Conservation (phyloP, 805 yeast species). For the Starmerella powellii region DNA sequence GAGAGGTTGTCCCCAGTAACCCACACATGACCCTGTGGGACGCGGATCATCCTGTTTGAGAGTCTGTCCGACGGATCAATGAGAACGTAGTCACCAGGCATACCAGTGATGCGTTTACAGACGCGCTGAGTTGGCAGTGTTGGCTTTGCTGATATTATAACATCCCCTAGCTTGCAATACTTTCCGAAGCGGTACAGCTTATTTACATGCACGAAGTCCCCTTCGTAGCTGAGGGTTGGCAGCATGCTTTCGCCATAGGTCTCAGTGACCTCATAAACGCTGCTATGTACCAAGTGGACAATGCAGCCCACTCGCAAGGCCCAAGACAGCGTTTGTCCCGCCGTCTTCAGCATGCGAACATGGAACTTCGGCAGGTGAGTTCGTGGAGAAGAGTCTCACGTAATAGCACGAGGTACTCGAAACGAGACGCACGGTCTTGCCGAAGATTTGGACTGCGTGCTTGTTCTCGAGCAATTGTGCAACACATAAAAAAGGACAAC, state of each 20-base stretch:
- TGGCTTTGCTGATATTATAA: constrained; percentile 80
- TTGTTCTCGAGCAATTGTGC: too few species aligned
- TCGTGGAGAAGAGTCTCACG: neutral
- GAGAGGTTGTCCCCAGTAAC: constrained; percentile 89
- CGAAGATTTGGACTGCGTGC: too few species aligned
- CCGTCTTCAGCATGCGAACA: constrained; percentile 6
- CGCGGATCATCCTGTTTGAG: constrained; percentile 46
- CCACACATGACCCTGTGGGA: constrained; percentile 96
- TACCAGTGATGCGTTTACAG: constrained; percentile 86
- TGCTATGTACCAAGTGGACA: constrained; percentile 52
- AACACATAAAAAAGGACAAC: too few species aligned
- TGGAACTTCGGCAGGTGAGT: neutral
- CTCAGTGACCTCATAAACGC: constrained; percentile 61
- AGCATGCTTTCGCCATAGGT: constrained; percentile 93
- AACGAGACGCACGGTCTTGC: too few species aligned
- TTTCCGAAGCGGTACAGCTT: constrained; percentile 54
- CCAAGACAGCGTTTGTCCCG: constrained; percentile 23
- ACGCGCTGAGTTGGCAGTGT: constrained; percentile 75
- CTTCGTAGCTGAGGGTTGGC: constrained; percentile 64
- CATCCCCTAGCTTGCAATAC: constrained; percentile 65
- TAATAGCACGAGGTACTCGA: neutral
- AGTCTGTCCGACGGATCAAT: constrained; percentile 50
- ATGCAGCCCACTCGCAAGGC: constrained; percentile 30
- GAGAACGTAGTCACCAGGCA: constrained; percentile 83
- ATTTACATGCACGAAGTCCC: constrained; percentile 69